A percentile compares a stretch with the other conserved stretches of the same genome.
These are phyloP conservation scores for Penicillium palitans DNA, from an alignment of 2,329 filamentous ascomycete genomes.

Conservation along the genomic window DNA sequence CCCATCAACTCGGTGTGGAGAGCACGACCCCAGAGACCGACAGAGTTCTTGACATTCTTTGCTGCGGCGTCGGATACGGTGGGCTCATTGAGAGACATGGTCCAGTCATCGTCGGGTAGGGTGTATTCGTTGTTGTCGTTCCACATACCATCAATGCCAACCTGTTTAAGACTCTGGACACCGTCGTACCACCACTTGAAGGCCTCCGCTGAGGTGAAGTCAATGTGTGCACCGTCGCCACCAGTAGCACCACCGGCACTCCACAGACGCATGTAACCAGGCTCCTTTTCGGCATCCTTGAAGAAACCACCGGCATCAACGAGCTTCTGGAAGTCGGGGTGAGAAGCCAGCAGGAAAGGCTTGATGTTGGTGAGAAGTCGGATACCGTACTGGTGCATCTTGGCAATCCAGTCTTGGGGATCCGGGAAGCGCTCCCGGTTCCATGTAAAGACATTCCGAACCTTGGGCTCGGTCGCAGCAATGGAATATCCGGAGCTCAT, in stretches of 20 bases:
- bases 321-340: constrained; percentile 66
- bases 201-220: constrained; percentile 67
- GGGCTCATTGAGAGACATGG: constrained; percentile 56
- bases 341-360: constrained; percentile 67
- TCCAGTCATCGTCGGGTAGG: constrained; percentile 65
- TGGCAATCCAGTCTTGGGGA: constrained; percentile 62
- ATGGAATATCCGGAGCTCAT: constrained; percentile 74
- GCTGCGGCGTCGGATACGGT: constrained; percentile 41
- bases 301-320: constrained; percentile 63
- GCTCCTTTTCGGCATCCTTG: constrained; percentile 53
- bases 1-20: constrained; percentile 71
- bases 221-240: constrained; percentile 69
- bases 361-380: constrained; percentile 71
- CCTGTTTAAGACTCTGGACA: constrained; percentile 59
- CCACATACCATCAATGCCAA: constrained; percentile 73
- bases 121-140: constrained; percentile 79
- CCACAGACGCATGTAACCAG: constrained; percentile 66
- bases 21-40: constrained; percentile 69
- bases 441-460: constrained; percentile 71
- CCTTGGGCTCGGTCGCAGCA: constrained; percentile 65
- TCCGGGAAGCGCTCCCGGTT: constrained; percentile 69
- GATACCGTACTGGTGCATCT: constrained; percentile 65
- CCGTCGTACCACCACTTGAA: constrained; percentile 73
- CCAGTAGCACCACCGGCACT: constrained; percentile 70
- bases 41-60: constrained; percentile 49